phyloP scores from a whole-genome alignment of 2,329 filamentous ascomycete genomes.

The Microdochium bolleyi region DNA sequence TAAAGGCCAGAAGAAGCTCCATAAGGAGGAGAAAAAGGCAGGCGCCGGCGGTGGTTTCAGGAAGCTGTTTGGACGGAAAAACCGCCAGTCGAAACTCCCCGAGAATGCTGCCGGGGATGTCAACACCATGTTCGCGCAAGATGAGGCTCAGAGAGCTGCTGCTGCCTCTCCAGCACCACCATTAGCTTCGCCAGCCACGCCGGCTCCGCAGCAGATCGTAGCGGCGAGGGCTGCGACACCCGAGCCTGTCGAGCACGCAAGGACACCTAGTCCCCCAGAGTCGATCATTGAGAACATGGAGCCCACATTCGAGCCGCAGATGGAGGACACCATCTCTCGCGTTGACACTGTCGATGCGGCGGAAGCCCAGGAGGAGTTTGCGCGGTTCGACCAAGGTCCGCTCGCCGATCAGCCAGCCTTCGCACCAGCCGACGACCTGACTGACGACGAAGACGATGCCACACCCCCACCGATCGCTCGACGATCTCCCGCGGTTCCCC shows the following conservation, averaged over 20 bases:
- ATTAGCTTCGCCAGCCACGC: not conserved
- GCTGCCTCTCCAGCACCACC: constrained; percentile 17
- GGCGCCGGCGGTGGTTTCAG: constrained; percentile 44
- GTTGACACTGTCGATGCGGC: constrained; percentile 51
- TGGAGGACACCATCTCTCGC: constrained; percentile 44
- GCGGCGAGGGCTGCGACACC: constrained; percentile 12
- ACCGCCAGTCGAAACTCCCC: constrained; percentile 47
- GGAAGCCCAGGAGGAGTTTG: constrained; percentile 53
- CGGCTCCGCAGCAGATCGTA: constrained; percentile 7
- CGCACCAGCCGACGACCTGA: constrained; percentile 48
- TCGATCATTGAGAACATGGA: constrained; percentile 14
- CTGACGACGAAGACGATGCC: constrained; percentile 38
- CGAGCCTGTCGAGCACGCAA: constrained; percentile 14
- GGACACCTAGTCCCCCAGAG: constrained; percentile 18
- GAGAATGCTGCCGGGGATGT: constrained; percentile 44
- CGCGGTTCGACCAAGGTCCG: constrained; percentile 81
- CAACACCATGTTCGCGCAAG: constrained; percentile 39
- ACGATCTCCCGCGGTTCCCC: constrained; percentile 13
- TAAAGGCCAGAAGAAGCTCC: constrained; percentile 44
- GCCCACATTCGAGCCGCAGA: constrained; percentile 33
- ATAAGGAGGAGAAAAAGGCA: constrained; percentile 37
- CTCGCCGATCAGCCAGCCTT: constrained; percentile 82
- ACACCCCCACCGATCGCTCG: constrained; percentile 44
- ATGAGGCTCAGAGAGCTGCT: constrained; percentile 18
- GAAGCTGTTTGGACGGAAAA: constrained; percentile 60